Evolutionary conservation across 352 stramenopile genomes (phyloP).

Genomic region (Phytophthora fragariae): DNA sequence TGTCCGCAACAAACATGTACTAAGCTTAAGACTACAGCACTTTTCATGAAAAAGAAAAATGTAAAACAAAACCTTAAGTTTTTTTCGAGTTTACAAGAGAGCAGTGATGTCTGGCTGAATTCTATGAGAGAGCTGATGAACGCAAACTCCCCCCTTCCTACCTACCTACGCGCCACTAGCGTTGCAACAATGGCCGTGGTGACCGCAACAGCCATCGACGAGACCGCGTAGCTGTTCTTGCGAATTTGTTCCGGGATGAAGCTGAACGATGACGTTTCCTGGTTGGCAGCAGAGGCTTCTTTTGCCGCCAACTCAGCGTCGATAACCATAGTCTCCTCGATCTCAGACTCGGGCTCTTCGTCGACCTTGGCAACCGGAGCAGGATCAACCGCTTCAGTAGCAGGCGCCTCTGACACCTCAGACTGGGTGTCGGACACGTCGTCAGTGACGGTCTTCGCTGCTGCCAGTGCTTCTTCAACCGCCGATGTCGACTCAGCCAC

Average conservation of each 20-base stretch:
- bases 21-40: background rate
- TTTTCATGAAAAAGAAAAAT: background rate
- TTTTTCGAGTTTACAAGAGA: constrained; percentile 9
- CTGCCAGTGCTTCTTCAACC: background rate
- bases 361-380: constrained; percentile 6
- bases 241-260: constrained; percentile 36
- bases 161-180: constrained; percentile 37
- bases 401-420: constrained; percentile 25
- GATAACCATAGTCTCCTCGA: constrained; percentile 44
- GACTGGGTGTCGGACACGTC: constrained; percentile 33
- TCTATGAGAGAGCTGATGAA: constrained; percentile 7
- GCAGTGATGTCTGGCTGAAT: constrained; percentile 7
- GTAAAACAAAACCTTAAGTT: background rate
- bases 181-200: constrained; percentile 36
- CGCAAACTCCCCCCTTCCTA: background rate
- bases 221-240: constrained; percentile 42
- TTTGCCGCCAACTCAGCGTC: constrained; percentile 33
- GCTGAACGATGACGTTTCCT: constrained; percentile 24
- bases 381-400: constrained; percentile 17
- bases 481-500: background rate
- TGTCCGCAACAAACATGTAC: background rate
- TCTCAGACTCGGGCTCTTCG: constrained; percentile 33
- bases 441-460: constrained; percentile 16
- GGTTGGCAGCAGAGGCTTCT: constrained; percentile 14
- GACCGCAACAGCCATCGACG: constrained; percentile 38